Percentiles rank a stretch among this genome's conserved stretches.
Conservation (phyloP, 805 yeast genomes). For the Hanseniaspora clermontiae region DNA sequence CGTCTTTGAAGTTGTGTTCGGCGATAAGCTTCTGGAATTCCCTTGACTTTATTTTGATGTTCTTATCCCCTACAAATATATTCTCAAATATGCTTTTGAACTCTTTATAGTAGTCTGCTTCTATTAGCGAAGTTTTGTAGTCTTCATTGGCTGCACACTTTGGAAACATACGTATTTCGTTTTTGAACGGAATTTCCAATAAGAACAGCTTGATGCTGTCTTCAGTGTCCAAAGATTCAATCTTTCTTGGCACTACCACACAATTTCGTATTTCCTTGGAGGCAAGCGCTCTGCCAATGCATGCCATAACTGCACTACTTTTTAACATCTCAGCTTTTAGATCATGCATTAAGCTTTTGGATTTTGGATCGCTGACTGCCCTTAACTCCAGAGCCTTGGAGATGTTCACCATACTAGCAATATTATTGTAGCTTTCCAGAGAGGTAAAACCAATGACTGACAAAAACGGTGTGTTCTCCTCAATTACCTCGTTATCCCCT, state of each 20-base stretch:
- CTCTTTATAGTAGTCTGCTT: not conserved
- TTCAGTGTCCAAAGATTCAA: not conserved
- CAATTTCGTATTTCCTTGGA: slow-evolving; percentile 2
- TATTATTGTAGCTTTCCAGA: not conserved
- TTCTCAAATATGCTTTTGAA: not conserved
- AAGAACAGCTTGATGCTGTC: not conserved
- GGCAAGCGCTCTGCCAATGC: not conserved
- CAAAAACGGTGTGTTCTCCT: not conserved
- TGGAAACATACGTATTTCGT: slow-evolving; percentile 9
- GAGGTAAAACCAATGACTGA: not conserved
- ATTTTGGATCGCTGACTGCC: not conserved
- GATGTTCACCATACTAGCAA: not conserved
- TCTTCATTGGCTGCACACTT: not conserved
- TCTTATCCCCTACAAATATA: not conserved
- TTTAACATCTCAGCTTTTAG: not conserved
- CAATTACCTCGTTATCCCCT: not conserved
- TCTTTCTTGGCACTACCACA: not conserved
- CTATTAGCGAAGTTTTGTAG: not conserved
- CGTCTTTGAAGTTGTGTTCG: not conserved
- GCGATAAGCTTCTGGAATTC: not conserved
- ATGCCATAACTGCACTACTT: not conserved
- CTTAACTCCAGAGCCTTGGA: not conserved
- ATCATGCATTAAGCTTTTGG: not conserved
- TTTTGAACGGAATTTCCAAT: slow-evolving; percentile 1
- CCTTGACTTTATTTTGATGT: not conserved